phyloP scores from a whole-genome alignment of 2,329 filamentous ascomycete genomes.

The Pleomassaria siparia region DNA sequence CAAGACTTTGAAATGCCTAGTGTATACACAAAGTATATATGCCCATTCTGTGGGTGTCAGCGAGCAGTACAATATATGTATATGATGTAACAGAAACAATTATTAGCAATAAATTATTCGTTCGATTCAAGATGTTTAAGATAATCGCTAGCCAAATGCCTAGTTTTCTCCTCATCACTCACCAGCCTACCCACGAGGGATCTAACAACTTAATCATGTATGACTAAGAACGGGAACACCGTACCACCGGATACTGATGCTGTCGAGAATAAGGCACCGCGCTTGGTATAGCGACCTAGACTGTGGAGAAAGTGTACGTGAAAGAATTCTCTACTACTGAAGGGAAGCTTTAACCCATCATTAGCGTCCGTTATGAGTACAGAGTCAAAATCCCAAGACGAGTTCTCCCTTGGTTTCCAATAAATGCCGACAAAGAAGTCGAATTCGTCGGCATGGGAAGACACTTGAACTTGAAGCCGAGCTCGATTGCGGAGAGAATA shows the following conservation, averaged over 20 bases:
- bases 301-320: slow-evolving; percentile 24
- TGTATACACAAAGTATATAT: too few relatives aligned
- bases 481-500: slow-evolving; percentile 15
- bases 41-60: too few relatives aligned
- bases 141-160: too few relatives aligned
- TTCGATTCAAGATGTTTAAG: too few relatives aligned
- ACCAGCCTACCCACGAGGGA: too few relatives aligned
- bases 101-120: too few relatives aligned
- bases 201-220: too few relatives aligned
- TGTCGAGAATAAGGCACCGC: slow-evolving; percentile 29
- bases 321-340: slow-evolving; percentile 27
- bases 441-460: background rate
- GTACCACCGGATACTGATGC: slow-evolving; percentile 27
- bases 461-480: background rate
- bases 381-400: background rate
- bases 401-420: background rate
- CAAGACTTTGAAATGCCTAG: too few relatives aligned
- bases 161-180: too few relatives aligned
- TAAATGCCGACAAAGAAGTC: background rate
- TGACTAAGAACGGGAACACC: too few relatives aligned
- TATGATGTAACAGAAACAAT: too few relatives aligned
- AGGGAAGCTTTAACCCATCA: background rate
- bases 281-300: slow-evolving; percentile 30
- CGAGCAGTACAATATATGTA: too few relatives aligned
- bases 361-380: slow-evolving; percentile 1